Conservation (phyloP, 768 basidiomycete species). For the Boletus subparvulus region DNA sequence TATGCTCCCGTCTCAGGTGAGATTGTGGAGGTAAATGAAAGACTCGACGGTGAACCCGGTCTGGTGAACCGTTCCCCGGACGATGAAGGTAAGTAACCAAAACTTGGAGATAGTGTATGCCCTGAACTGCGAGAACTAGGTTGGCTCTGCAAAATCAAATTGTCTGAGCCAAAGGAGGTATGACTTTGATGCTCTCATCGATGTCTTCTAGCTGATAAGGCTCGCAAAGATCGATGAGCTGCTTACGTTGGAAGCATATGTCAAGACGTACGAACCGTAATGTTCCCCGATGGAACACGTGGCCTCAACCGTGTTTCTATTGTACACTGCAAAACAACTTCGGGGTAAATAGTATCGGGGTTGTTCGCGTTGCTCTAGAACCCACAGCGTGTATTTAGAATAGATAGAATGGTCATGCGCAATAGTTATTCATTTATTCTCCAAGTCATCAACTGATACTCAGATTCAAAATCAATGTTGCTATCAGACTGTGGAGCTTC, state of each 20-base stretch:
- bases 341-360: neutral
- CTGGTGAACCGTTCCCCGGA: constrained; percentile 89
- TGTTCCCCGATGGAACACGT: neutral
- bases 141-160: constrained; percentile 93
- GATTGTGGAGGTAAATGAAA: constrained; percentile 76
- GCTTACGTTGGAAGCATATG: constrained; percentile 76
- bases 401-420: constrained; percentile 2
- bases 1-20: constrained; percentile 92
- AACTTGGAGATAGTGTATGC: neutral
- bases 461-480: too few species aligned
- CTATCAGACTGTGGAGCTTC: too few species aligned
- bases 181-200: constrained; percentile 10
- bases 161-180: constrained; percentile 78
- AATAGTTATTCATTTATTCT: neutral
- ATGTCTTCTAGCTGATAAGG: neutral
- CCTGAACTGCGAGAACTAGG: constrained; percentile 45
- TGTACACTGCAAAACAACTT: constrained; percentile 2
- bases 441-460: too few species aligned
- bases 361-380: constrained; percentile 1
- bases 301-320: constrained; percentile 22
- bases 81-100: constrained; percentile 59
- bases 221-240: constrained; percentile 60
- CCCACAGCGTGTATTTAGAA: constrained; percentile 13
- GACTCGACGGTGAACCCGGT: constrained; percentile 63
- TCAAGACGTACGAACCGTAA: constrained; percentile 51